Percentiles rank a stretch among this genome's conserved stretches.
Conservation (phyloP, 805 yeast species). For the Pichia cephalocereana region DNA sequence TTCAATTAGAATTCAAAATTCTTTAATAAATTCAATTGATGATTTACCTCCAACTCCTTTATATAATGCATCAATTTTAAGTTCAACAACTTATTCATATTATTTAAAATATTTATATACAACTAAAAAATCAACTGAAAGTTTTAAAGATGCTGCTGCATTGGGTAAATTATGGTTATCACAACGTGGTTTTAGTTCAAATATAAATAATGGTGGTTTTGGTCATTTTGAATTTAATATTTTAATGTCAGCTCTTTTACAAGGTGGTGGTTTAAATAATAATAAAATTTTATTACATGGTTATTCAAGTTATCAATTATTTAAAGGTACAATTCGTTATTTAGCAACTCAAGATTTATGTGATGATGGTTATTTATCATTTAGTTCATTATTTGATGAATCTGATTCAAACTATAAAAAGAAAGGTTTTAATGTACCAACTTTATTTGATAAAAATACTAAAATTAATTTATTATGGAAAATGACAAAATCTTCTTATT, state of each 20-base stretch:
- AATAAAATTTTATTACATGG: constrained; percentile 76
- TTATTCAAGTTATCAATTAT: constrained; percentile 85
- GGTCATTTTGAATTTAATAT: constrained; percentile 87
- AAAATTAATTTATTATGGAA: constrained; percentile 75
- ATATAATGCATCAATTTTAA: constrained; percentile 73
- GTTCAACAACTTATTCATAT: constrained; percentile 59
- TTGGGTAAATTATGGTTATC: constrained; percentile 85
- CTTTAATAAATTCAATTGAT: constrained; percentile 11
- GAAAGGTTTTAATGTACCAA: constrained; percentile 64
- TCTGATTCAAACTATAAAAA: constrained; percentile 35
- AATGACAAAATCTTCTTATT: constrained; percentile 62
- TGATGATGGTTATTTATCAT: constrained; percentile 54
- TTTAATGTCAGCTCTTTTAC: constrained; percentile 69
- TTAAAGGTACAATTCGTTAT: constrained; percentile 79
- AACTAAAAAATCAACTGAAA: constrained; percentile 64
- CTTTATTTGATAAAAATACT: constrained; percentile 66
- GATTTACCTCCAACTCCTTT: constrained; percentile 69
- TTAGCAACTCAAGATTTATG: constrained; percentile 72
- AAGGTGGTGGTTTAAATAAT: constrained; percentile 74
- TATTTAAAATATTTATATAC: constrained; percentile 71
- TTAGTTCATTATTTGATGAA: constrained; percentile 48
- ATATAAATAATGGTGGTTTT: constrained; percentile 62
- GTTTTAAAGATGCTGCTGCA: constrained; percentile 79
- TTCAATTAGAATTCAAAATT: constrained; percentile 60
- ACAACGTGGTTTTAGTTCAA: constrained; percentile 73